Percentiles rank a stretch among this genome's conserved stretches.
Conservation (phyloP, 1,284 basidiomycete genomes). For the Phellinidium pouzarii region DNA sequence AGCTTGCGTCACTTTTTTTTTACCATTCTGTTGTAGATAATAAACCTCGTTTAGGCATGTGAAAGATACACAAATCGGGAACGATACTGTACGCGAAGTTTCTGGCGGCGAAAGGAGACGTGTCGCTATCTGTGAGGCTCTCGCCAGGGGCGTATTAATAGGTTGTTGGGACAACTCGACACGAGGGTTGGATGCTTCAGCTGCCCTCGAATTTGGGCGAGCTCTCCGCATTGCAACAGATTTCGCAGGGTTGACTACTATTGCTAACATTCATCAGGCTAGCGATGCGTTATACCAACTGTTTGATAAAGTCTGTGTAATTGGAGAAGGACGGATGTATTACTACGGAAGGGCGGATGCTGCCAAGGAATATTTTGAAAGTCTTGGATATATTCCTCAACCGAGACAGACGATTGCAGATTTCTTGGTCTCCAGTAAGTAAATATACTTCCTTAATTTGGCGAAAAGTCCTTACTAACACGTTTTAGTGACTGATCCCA, state of each 20-base stretch:
- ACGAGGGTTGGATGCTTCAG: slow-evolving; percentile 41
- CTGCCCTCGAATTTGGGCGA: slow-evolving; percentile 37
- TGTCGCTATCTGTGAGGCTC: slow-evolving; percentile 40
- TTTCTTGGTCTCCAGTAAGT: slow-evolving; percentile 29
- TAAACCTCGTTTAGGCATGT: slow-evolving; percentile 33
- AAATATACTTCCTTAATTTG: slow-evolving; percentile 14
- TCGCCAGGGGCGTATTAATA: slow-evolving; percentile 31
- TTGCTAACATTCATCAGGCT: slow-evolving; percentile 42
- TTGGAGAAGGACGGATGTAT: slow-evolving; percentile 43
- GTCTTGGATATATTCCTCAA: slow-evolving; percentile 38
- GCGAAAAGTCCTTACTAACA: not conserved
- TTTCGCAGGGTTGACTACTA: slow-evolving; percentile 31
- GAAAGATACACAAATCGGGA: slow-evolving; percentile 37
- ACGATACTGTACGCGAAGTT: slow-evolving; percentile 39
- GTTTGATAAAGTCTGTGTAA: slow-evolving; percentile 42
- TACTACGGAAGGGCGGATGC: slow-evolving; percentile 38
- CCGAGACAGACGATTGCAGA: slow-evolving; percentile 36
- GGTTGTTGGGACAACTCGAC: slow-evolving; percentile 39
- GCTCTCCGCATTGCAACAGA: slow-evolving; percentile 36
- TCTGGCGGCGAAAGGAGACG: slow-evolving; percentile 40
- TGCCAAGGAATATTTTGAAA: slow-evolving; percentile 39
- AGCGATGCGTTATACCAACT: slow-evolving; percentile 27
- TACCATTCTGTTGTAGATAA: no score
- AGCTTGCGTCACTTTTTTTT: slow-evolving; percentile 32
- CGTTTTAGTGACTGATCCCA: slow-evolving; percentile 9